Evolutionary conservation across 768 basidiomycete species (phyloP).

Genomic region (Auriscalpium orientale): DNA sequence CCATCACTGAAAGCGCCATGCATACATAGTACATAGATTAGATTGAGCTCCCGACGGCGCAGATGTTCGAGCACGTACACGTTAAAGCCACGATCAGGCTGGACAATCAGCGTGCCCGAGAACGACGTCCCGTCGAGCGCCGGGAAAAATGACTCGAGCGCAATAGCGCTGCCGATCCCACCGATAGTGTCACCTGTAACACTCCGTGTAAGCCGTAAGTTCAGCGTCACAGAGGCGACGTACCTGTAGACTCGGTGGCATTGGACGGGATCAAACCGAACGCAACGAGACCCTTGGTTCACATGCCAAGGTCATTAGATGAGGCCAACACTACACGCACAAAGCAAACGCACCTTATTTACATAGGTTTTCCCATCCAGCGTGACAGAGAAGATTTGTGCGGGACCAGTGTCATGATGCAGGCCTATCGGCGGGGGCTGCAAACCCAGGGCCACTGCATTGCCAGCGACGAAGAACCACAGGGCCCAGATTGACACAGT

Average conservation of each 20-base stretch:
- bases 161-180: slow-evolving; percentile 56
- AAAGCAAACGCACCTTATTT: slow-evolving; percentile 29
- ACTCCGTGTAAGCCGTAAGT: not conserved
- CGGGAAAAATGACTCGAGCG: slow-evolving; percentile 42
- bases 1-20: slow-evolving; percentile 29
- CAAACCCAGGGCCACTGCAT: too few relatives aligned
- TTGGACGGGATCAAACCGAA: slow-evolving; percentile 58
- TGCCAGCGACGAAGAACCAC: too few relatives aligned
- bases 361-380: slow-evolving; percentile 35
- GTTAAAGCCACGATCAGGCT: slow-evolving; percentile 57
- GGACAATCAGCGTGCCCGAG: slow-evolving; percentile 43
- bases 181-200: slow-evolving; percentile 44
- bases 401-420: too few relatives aligned
- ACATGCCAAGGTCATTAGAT: not conserved
- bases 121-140: slow-evolving; percentile 29
- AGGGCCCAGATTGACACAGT: too few relatives aligned
- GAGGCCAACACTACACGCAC: not conserved
- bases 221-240: not conserved
- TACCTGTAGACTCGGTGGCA: slow-evolving; percentile 42
- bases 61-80: slow-evolving; percentile 29
- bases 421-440: too few relatives aligned
- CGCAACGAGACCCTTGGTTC: slow-evolving; percentile 42
- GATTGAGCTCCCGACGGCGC: not conserved
- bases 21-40: too few relatives aligned
- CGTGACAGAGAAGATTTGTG: slow-evolving; percentile 19